Evolutionary conservation across 768 basidiomycete species (phyloP), one percentile per base, ranked within the genome.

Genomic region (Rhizopogon sp.): DNA sequence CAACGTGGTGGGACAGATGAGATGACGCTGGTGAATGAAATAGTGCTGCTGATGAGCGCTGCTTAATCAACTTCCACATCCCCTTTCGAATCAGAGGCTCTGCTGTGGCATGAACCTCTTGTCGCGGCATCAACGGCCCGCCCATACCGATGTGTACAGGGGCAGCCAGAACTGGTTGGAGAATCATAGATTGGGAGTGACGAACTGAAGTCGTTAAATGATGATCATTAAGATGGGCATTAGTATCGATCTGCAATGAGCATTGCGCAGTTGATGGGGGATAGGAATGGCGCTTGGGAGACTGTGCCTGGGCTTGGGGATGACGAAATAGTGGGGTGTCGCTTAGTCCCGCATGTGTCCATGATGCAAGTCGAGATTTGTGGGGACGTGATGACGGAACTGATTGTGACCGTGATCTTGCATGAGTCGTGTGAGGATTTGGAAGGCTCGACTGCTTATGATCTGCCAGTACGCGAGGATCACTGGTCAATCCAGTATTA

Each of bases 371-470:
- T 20, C 11, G 25, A 35, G 31, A 20, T n/a, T 43, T 17, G n/a
- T 11, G 31, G 20, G 17, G 28, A 10, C 33, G 13, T 20, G 39
- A 53, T 44, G 57, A 44, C 39, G 22, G 50, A 35, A 53, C 22
- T 1, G 52, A 25, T 39, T 44, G 49, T 28, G 51, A 54, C 11
- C 20, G 53, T 37, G 49, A 40, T 49, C 52, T 29, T 37, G 35
- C 14, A 37, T 22, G 22, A 22, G 9, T 14, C 9, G 33, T 35
- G 29, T 70, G 56, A 7, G 66, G 67, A 52, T 68, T 68, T 31
- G 66, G 66, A 14, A 69, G 42, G 40, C 58, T 59, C 35, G 45
- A 56, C 31, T 70, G 64, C 47, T 64, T 68, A 46, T 25, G 25
- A 25, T 25, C 25, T 25, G 25, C 25, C 25, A 25, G 25, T 25